Conservation (phyloP, 192 early-diverging fungal genomes). For the Coemansia sp. region DNA sequence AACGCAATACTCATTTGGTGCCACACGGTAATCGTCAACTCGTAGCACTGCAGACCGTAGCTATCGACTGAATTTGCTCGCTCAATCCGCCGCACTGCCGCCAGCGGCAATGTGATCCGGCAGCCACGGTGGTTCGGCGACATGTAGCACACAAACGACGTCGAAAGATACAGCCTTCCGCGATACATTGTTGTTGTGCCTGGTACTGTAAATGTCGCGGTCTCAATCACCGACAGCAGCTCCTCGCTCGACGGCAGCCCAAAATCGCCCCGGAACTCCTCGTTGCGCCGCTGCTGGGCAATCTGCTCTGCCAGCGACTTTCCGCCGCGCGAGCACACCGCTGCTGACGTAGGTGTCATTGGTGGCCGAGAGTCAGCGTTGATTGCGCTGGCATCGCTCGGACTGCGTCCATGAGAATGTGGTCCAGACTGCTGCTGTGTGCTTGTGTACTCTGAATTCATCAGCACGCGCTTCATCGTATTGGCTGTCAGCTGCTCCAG, state of each 20-base stretch:
- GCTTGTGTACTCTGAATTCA: constrained; percentile 63
- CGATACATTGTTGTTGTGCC: constrained; percentile 34
- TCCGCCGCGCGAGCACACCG: neutral
- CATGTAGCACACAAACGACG: constrained; percentile 81
- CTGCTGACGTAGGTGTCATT: neutral
- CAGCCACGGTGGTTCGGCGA: constrained; percentile 68
- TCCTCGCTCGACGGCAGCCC: constrained; percentile 74
- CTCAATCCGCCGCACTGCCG: constrained; percentile 89
- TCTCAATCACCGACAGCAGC: constrained; percentile 57
- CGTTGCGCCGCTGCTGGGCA: constrained; percentile 74
- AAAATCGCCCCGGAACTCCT: constrained; percentile 71
- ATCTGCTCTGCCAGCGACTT: constrained; percentile 57
- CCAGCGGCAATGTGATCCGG: constrained; percentile 80
- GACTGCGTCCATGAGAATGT: constrained; percentile 8
- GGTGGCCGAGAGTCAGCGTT: constrained; percentile 25
- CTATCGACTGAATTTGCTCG: constrained; percentile 64
- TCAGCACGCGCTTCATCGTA: constrained; percentile 84
- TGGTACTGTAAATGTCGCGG: constrained; percentile 57
- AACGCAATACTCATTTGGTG: constrained; percentile 89
- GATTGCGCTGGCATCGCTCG: constrained; percentile 7
- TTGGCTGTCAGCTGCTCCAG: constrained; percentile 85
- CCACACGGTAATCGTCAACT: constrained; percentile 84
- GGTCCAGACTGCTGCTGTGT: constrained; percentile 6
- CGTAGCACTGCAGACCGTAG: constrained; percentile 42
- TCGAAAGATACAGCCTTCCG: constrained; percentile 83